Percentiles rank a stretch among this genome's conserved stretches.
Conservation (phyloP, 2,329 filamentous ascomycete genomes). For the Scortechinia acanthostroma region DNA sequence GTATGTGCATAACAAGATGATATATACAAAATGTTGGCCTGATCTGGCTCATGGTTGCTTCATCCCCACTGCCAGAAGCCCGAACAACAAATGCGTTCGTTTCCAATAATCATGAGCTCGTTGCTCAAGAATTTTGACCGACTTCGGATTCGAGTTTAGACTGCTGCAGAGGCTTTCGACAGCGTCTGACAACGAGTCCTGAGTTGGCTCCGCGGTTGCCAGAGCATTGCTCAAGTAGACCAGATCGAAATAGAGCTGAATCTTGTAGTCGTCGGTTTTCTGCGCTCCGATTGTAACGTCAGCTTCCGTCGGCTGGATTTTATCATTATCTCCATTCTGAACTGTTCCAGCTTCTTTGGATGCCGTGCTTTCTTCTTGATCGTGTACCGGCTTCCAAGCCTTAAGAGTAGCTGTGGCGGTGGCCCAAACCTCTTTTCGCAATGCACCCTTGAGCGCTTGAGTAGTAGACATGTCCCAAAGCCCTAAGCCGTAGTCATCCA, state of each 20-base stretch:
- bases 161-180: background rate
- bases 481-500: background rate
- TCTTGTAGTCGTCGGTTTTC: background rate
- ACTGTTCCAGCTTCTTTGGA: too few relatives aligned
- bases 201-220: background rate
- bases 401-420: background rate
- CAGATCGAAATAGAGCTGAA: background rate
- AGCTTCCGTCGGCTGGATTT: background rate
- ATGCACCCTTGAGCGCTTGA: background rate
- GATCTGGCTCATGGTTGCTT: too few relatives aligned
- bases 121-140: background rate
- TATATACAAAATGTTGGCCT: too few relatives aligned
- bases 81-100: background rate
- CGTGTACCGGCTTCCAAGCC: too few relatives aligned
- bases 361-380: too few relatives aligned
- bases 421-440: background rate
- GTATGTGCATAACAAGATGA: too few relatives aligned
- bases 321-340: background rate
- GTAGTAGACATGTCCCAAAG: background rate
- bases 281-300: background rate
- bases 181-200: background rate
- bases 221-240: background rate
- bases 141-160: background rate
- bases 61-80: background rate
- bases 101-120: background rate